Base-by-base conservation (phyloP, 2,329 filamentous ascomycete species). In the Calycina herbarum region DNA sequence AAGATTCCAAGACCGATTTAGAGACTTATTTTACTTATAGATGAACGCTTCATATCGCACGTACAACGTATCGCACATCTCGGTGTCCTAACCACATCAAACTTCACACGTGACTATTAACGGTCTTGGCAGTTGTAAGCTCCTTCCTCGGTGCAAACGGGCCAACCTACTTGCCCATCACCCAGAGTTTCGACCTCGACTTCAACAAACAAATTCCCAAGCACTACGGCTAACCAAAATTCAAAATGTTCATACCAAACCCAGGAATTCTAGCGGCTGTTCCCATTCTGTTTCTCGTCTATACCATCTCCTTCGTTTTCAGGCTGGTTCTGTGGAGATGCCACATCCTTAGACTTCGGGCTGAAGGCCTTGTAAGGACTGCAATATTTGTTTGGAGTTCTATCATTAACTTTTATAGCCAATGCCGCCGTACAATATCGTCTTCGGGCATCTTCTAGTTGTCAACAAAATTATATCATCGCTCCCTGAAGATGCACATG, bases 341-440 rank as follows among this genome's bases (percentile, higher is more conserved):
- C n/a, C 58, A 60, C 58, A 60, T 42, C 5, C 24, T 42, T 40
- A 27, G 5, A 8, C 35, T 45, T 27, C 35, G 31, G 1, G 29
- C 29, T 20, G 1, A 60, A 17, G 58, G 58, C 20, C 38, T 60
- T 7, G 58, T 60, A 60, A 60, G 58, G 8, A 27, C 35, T 24
- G 20, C 20, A 8, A 27, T 7, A 5, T 17, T 5, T 17, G 5
- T 1, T n/a, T 60, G 11, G 13, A 60, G 35, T 15, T 29, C 17
- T 2, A n/a, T 29, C 13, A 24, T 48, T 42, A 48, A 45, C 15
- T 4, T 45, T n/a, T 48, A 20, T 4, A 63, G 61, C 61, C 61
- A 5, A 63, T 63, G 61, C 61, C 61, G 27, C 51, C 35, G 5
- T 24, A 63, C 35, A 33, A 42, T 11, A 15, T 56, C 8, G 4